phyloP scores from a whole-genome alignment of 805 yeast genomes.

The Candida sonorensis region DNA sequence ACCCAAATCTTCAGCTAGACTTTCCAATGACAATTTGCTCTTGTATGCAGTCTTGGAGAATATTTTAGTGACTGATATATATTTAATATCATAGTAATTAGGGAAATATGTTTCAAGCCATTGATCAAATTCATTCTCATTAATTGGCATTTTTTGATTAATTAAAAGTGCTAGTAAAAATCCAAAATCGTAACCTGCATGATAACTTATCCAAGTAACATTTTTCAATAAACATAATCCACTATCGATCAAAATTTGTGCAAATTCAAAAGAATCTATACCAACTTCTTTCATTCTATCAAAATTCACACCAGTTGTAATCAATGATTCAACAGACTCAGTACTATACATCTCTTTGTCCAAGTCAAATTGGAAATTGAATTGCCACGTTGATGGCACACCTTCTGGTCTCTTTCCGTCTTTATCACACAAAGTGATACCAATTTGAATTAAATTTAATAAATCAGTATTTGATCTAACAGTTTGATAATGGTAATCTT shows the following conservation, averaged over 20 bases:
- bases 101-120: conserved; percentile 75
- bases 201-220: conserved; percentile 86
- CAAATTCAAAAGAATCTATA: conserved; percentile 70
- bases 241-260: conserved; percentile 77
- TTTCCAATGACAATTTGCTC: conserved; percentile 44
- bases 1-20: conserved; percentile 63
- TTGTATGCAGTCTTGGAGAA: conserved; percentile 15
- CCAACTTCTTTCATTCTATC: conserved; percentile 69
- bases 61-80: conserved; percentile 27
- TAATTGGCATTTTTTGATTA: conserved; percentile 71
- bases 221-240: conserved; percentile 71
- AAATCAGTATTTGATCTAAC: conserved; percentile 87
- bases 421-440: conserved; percentile 65
- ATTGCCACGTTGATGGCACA: conserved; percentile 86
- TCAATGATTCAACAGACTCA: conserved; percentile 74
- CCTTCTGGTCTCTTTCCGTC: conserved; percentile 63
- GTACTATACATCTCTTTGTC: conserved; percentile 77
- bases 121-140: conserved; percentile 69
- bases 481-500: conserved; percentile 95
- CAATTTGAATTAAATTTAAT: conserved; percentile 78
- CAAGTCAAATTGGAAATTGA: conserved; percentile 80
- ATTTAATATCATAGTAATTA: conserved; percentile 74
- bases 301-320: conserved; percentile 80
- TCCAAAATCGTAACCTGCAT: conserved; percentile 92
- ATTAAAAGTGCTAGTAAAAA: conserved; percentile 72